phyloP scores from a whole-genome alignment of 768 basidiomycete species.

The Trametes sanguinea region DNA sequence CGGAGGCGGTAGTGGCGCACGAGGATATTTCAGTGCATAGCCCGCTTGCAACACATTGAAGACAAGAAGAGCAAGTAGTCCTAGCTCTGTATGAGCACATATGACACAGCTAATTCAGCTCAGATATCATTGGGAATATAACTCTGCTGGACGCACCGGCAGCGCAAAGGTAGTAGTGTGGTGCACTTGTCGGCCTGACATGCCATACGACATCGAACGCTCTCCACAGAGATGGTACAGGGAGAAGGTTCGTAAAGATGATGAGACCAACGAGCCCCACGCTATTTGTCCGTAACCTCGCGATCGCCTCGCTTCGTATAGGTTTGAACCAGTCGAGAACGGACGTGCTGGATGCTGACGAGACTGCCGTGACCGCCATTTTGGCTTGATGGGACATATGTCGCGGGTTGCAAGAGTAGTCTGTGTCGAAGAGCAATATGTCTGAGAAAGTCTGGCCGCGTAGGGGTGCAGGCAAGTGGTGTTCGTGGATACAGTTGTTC shows the following conservation, averaged over 20 bases:
- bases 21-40: slow-evolving; percentile 40
- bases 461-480: no score
- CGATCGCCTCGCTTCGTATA: slow-evolving; percentile 38
- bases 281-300: slow-evolving; percentile 43
- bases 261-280: slow-evolving; percentile 36
- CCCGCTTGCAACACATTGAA: slow-evolving; percentile 40
- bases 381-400: slow-evolving; percentile 1
- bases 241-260: slow-evolving; percentile 41
- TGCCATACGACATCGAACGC: slow-evolving; percentile 35
- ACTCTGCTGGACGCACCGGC: slow-evolving; percentile 30
- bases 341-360: slow-evolving; percentile 3
- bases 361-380: background rate
- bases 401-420: background rate
- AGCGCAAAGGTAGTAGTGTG: slow-evolving; percentile 31
- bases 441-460: no score
- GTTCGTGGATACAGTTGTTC: background rate
- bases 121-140: background rate
- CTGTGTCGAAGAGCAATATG: no score
- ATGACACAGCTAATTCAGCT: background rate
- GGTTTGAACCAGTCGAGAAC: slow-evolving; percentile 37
- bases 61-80: slow-evolving; percentile 35
- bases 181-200: slow-evolving; percentile 7
- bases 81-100: background rate
- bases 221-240: slow-evolving; percentile 40
- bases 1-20: slow-evolving; percentile 32